phyloP scores from a whole-genome alignment of 2,329 filamentous ascomycete species.

The Orbilia javanica region DNA sequence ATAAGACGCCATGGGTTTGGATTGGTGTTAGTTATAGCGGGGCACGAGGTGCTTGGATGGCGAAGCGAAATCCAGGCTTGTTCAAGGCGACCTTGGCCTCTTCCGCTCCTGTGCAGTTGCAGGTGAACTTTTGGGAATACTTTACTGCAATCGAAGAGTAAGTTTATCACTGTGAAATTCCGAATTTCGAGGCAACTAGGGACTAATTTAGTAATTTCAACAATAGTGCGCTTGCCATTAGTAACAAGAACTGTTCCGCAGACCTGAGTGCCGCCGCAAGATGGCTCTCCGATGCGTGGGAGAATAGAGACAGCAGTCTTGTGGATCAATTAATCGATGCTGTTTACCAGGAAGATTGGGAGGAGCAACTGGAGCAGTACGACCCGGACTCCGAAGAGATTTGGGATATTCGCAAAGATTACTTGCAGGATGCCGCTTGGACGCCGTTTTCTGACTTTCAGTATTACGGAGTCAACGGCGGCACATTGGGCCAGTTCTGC shows the following conservation, averaged over 20 bases:
- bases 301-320: conserved; percentile 62
- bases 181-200: background rate
- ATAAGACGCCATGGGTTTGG: conserved; percentile 49
- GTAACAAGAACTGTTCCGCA: conserved; percentile 57
- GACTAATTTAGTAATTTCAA: background rate
- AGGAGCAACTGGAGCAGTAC: conserved; percentile 13
- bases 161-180: background rate
- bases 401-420: conserved; percentile 48
- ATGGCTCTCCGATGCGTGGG: conserved; percentile 58
- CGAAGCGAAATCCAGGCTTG: conserved; percentile 60
- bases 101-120: conserved; percentile 63
- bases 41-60: conserved; percentile 60
- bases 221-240: conserved; percentile 31
- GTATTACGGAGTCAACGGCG: conserved; percentile 65
- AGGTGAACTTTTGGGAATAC: conserved; percentile 65
- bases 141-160: conserved; percentile 65
- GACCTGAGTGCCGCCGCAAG: conserved; percentile 56
- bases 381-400: conserved; percentile 5
- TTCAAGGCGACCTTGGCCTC: conserved; percentile 60
- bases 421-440: conserved; percentile 54
- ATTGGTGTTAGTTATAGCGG: conserved; percentile 61
- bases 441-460: conserved; percentile 63
- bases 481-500: conserved; percentile 65
- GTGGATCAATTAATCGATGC: conserved; percentile 64
- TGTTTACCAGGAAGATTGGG: conserved; percentile 45